Conservation (phyloP, 2,329 filamentous ascomycete species). For the Colletotrichum sp. region DNA sequence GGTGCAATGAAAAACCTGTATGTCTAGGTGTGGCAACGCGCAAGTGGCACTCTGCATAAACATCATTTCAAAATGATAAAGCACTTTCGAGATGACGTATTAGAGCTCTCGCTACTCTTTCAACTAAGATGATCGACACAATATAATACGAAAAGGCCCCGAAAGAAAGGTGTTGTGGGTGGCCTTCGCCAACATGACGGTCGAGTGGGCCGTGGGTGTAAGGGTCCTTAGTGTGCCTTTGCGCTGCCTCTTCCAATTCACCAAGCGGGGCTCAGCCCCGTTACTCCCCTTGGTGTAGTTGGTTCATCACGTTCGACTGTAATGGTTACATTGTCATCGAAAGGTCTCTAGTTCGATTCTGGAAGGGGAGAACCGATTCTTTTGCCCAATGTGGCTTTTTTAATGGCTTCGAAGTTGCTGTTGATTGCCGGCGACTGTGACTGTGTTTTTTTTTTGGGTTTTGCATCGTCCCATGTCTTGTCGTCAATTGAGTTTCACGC, state of each 20-base stretch:
- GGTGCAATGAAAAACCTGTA: not conserved
- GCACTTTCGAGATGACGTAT: not conserved
- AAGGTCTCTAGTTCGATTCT: slow-evolving; percentile 18
- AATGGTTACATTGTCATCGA: not conserved
- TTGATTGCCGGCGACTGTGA: not conserved
- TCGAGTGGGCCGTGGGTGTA: not conserved
- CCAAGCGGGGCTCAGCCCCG: not conserved
- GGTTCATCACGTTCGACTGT: not conserved
- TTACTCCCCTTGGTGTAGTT: not conserved
- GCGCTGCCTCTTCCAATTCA: not conserved
- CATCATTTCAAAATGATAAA: not conserved
- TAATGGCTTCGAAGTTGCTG: not conserved
- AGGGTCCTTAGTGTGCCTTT: not conserved
- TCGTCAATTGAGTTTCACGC: not conserved
- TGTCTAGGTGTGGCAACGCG: not conserved
- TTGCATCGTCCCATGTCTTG: not conserved
- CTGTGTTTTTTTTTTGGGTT: not conserved
- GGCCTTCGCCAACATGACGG: rapidly evolving
- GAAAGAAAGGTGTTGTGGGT: not conserved
- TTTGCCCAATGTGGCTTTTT: not conserved
- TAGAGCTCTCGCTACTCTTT: not conserved
- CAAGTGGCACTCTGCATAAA: not conserved
- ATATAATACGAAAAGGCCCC: not conserved
- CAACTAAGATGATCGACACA: rapidly evolving
- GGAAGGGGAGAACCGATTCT: not conserved